These are phyloP conservation scores for Sarcomyxa edulis DNA, from an alignment of 768 basidiomycete species.

Conservation along the genomic window DNA sequence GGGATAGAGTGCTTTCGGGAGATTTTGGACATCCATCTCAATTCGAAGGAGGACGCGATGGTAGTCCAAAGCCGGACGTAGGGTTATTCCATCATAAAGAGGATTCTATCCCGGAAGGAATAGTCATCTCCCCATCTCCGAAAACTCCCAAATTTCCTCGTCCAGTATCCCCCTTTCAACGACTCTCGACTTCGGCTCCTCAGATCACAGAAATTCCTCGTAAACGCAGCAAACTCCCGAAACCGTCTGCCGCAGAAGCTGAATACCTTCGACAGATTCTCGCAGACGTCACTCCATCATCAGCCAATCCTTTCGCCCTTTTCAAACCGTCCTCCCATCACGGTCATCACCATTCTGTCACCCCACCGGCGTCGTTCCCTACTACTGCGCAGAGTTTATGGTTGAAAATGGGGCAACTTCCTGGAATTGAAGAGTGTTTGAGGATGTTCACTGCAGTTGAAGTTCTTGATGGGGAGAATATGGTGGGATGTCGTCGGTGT, in stretches of 20 bases:
- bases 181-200: conserved; percentile 16
- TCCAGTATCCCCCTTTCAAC: conserved; percentile 9
- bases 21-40: no score
- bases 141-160: conserved; percentile 1
- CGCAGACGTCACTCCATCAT: conserved; percentile 47
- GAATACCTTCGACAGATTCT: conserved; percentile 67
- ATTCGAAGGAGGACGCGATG: no score
- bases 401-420: conserved; percentile 42
- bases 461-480: conserved; percentile 88
- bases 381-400: conserved; percentile 30
- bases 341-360: conserved; percentile 7
- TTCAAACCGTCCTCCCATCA: conserved; percentile 28
- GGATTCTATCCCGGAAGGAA: no score
- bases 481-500: conserved; percentile 88
- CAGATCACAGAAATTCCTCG: conserved; percentile 42
- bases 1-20: conserved; percentile 19
- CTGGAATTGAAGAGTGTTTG: conserved; percentile 73
- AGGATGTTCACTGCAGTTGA: conserved; percentile 92
- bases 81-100: no score
- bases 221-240: no score
- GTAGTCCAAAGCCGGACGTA: no score
- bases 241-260: conserved; percentile 49
- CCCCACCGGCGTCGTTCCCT: conserved; percentile 15
- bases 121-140: neutral
- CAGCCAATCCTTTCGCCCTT: conserved; percentile 42